phyloP scores from a whole-genome alignment of 2,329 filamentous ascomycete species.

The Beauveria caledonica region DNA sequence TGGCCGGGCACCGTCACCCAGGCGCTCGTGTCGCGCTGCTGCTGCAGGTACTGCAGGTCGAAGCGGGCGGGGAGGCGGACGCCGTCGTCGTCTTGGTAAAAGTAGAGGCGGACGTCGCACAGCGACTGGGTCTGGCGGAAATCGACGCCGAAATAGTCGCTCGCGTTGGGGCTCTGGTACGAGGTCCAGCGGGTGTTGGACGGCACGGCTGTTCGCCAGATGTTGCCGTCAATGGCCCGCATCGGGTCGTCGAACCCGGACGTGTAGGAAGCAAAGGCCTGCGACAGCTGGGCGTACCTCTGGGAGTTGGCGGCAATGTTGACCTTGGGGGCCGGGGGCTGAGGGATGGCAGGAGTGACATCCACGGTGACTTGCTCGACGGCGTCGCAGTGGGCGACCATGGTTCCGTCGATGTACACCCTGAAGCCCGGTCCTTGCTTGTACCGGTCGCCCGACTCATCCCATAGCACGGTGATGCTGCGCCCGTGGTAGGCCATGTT shows the following conservation, averaged over 20 bases:
- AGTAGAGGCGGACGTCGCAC: slow-evolving; percentile 26
- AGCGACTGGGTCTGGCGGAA: slow-evolving; percentile 19
- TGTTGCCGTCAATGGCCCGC: slow-evolving; percentile 33
- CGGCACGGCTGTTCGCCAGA: slow-evolving; percentile 31
- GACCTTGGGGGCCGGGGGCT: slow-evolving; percentile 10
- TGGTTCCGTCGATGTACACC: slow-evolving; percentile 28
- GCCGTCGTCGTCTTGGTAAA: slow-evolving; percentile 26
- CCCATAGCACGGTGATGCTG: slow-evolving; percentile 32
- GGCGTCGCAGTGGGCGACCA: slow-evolving; percentile 14
- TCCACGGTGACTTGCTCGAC: slow-evolving; percentile 13
- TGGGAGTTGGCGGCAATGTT: slow-evolving; percentile 35
- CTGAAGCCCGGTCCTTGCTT: slow-evolving; percentile 25
- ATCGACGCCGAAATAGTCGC: slow-evolving; percentile 20
- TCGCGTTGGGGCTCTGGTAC: slow-evolving; percentile 23
- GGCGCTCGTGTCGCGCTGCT: neutral
- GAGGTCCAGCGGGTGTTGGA: slow-evolving; percentile 32
- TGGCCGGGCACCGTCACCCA: slow-evolving; percentile 8
- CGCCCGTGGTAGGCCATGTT: slow-evolving; percentile 35
- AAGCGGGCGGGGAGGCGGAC: slow-evolving; percentile 14
- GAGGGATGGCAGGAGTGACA: slow-evolving; percentile 13
- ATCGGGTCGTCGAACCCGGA: slow-evolving; percentile 25
- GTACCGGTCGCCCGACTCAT: slow-evolving; percentile 30
- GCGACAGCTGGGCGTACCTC: slow-evolving; percentile 22
- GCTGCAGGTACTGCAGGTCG: slow-evolving; percentile 14
- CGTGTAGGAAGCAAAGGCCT: slow-evolving; percentile 25